A percentile compares a stretch with the other conserved stretches of the same genome.
phyloP scores from a whole-genome alignment of 1,139 yeast species.

The Tardiomyces depauwii region DNA sequence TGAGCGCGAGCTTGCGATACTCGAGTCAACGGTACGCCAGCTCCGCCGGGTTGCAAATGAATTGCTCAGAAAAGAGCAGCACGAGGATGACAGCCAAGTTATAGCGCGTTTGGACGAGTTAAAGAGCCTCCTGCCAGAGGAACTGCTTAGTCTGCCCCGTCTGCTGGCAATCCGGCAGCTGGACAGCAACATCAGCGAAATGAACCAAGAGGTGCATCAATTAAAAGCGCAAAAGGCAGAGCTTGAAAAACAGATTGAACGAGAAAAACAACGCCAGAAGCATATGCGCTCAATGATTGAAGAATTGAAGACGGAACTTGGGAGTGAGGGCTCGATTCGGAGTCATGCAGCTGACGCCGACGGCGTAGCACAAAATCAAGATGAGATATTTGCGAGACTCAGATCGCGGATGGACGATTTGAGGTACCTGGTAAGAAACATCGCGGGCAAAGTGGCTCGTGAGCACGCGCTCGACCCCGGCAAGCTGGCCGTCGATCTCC shows the following conservation, averaged over 20 bases:
- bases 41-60: background rate
- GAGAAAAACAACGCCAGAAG: slow-evolving; percentile 7
- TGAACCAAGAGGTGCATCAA: slow-evolving; percentile 4
- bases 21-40: background rate
- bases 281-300: background rate
- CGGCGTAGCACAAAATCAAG: too few species aligned
- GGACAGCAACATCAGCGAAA: slow-evolving; percentile 6
- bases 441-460: too few species aligned
- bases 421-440: too few species aligned
- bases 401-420: too few species aligned
- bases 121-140: background rate
- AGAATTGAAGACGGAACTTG: background rate
- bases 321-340: too few species aligned
- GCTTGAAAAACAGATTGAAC: slow-evolving; percentile 1
- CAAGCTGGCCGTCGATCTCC: too few species aligned
- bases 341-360: too few species aligned
- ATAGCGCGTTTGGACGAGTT: background rate
- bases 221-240: slow-evolving; percentile 6
- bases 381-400: too few species aligned
- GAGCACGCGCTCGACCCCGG: too few species aligned
- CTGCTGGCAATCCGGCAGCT: slow-evolving; percentile 8
- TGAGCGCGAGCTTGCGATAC: background rate
- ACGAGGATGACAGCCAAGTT: background rate
- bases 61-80: background rate
- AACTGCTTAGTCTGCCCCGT: slow-evolving; percentile 7